Evolutionary conservation across 257 asterid species (phyloP).

Genomic region (Przewalskia tangutica): DNA sequence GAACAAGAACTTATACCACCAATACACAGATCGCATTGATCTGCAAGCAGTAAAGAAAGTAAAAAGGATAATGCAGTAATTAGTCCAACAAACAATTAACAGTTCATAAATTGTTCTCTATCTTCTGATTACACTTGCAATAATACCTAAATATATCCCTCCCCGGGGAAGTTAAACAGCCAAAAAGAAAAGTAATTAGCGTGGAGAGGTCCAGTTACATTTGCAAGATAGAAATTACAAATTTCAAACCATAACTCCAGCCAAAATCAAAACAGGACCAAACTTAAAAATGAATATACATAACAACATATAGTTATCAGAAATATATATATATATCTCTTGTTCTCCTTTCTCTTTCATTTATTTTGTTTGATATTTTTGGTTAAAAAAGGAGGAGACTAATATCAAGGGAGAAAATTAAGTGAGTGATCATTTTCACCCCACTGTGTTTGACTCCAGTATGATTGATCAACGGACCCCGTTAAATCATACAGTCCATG

Average conservation of each 20-base stretch:
- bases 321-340: neutral
- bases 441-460: constrained; percentile 76
- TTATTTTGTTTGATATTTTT: neutral
- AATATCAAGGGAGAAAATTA: constrained; percentile 41
- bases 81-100: neutral
- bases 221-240: constrained; percentile 9
- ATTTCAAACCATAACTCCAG: neutral
- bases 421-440: constrained; percentile 51
- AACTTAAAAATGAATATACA: neutral
- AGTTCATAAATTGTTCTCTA: constrained; percentile 3
- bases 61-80: constrained; percentile 1
- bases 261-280: neutral
- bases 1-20: too few species aligned
- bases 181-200: constrained; percentile 2
- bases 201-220: constrained; percentile 1
- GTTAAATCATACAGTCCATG: constrained; percentile 62
- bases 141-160: constrained; percentile 1
- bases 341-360: neutral
- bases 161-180: neutral
- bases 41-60: neutral
- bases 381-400: constrained; percentile 6
- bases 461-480: constrained; percentile 53
- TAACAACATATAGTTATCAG: constrained; percentile 5
- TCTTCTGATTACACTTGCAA: neutral
- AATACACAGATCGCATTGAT: too few species aligned